Conservation (phyloP, 75 land plant species). For the Azolla pinnata region DNA sequence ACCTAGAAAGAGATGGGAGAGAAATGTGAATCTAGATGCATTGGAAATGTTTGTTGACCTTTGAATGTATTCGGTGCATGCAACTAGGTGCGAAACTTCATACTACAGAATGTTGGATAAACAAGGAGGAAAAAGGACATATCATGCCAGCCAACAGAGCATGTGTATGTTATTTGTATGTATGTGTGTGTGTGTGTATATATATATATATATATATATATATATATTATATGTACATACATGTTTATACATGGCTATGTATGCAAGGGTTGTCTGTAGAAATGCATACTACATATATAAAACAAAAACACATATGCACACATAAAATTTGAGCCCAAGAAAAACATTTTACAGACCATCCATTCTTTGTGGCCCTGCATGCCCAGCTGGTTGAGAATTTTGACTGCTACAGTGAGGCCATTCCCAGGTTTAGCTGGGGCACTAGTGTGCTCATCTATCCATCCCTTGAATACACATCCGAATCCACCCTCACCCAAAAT, state of each 20-base stretch:
- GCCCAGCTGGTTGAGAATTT: neutral
- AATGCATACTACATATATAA: no score
- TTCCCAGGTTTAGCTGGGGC: neutral
- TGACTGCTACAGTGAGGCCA: conserved; percentile 2
- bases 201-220: neutral
- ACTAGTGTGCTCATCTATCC: neutral
- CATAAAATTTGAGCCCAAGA: neutral
- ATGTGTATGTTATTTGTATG: neutral
- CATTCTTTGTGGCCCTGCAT: conserved; percentile 3
- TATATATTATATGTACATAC: neutral
- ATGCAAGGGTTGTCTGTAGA: no score
- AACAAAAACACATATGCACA: no score
- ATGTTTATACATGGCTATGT: neutral
- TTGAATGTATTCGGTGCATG: neutral
- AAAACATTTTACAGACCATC: conserved; percentile 2
- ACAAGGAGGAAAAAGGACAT: neutral
- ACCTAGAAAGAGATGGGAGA: neutral
- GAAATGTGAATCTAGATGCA: neutral
- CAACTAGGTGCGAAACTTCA: neutral
- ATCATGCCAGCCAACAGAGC: neutral
- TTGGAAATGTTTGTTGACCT: neutral
- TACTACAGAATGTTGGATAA: neutral
- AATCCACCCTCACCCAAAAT: conserved; percentile 6
- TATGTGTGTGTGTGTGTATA: neutral
- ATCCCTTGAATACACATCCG: conserved; percentile 3